Base-by-base conservation (phyloP, 495 filamentous ascomycete genomes). In the Lindgomyces ingoldianus region DNA sequence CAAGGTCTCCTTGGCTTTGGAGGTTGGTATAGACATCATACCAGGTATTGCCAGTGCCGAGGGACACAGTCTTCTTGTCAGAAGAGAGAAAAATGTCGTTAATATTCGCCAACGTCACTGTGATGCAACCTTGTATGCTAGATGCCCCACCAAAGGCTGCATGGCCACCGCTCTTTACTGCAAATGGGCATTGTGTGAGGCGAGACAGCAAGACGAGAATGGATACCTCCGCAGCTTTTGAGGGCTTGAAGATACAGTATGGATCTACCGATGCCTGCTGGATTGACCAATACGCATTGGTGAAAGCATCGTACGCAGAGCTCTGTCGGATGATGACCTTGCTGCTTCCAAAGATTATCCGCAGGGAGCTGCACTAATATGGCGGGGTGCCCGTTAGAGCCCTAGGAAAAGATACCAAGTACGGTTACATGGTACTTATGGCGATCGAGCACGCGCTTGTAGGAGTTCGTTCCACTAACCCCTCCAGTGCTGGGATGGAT, bases 51-150 rank as follows among this genome's bases (percentile, higher is more conserved):
- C 81, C 83, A 10, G 81, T 70, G 1, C 74, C 82, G 25, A 85
- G 74, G 10, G 64, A 66, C 2, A 75, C 76, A 14, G 65, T 74
- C 9, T 69, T 60, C 4, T 74, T 64, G 50, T 79, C 75, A 6
- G 60, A 25, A 19, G 68, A 65, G 11, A 82, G 63, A n/a, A 27
- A 49, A 22, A 81, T 59, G 16, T 69, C 69, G 33, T 78, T 80
- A 39, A 90, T 62, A 3, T 77, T 77, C 0, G 68, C 74, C 66
- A 88, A 73, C 55, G 81, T 80, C 50, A 90, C 79, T 22, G 85
- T 79, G 2, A 89, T 78, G 16, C 86, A 85, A 21, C 74, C 63
- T n/a, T 80, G 53, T 59, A 80, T 79, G 63, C 77, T 82, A 14
- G 77, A 74, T 57, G 74, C 69, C 53, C 85, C 85, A 14, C 71